Evolutionary conservation across 495 filamentous ascomycete species (phyloP).

Genomic region (Neurospora sp.): DNA sequence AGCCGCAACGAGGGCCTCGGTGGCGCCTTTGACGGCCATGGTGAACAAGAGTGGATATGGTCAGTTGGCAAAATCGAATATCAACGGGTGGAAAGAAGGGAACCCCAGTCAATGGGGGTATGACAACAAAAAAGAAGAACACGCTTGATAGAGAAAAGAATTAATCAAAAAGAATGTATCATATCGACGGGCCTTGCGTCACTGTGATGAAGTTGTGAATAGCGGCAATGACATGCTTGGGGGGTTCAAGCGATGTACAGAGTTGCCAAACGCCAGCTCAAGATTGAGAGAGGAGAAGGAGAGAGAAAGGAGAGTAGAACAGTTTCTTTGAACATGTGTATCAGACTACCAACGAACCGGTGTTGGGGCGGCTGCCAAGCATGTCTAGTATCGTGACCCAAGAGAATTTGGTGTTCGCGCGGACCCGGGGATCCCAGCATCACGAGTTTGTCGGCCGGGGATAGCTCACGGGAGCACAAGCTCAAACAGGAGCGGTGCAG

Average conservation of each 20-base stretch:
- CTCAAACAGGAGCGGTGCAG: slow-evolving; percentile 25
- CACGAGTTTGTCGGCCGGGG: slow-evolving; percentile 7
- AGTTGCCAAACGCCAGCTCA: slow-evolving; percentile 13
- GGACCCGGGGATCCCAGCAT: slow-evolving; percentile 1
- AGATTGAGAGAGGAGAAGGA: slow-evolving; percentile 10
- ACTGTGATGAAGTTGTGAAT: slow-evolving; percentile 19
- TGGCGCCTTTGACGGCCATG: slow-evolving; percentile 37
- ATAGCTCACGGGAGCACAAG: slow-evolving; percentile 16
- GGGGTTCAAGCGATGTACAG: slow-evolving; percentile 13
- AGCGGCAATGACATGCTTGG: slow-evolving; percentile 13
- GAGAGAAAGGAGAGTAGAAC: slow-evolving; percentile 1
- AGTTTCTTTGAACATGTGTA: background rate
- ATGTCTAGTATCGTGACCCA: background rate
- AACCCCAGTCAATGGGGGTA: slow-evolving; percentile 47
- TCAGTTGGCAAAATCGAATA: slow-evolving; percentile 8
- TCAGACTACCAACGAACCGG: background rate
- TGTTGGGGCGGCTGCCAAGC: background rate
- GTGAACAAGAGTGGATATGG: slow-evolving; percentile 16
- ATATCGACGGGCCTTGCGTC: slow-evolving; percentile 16
- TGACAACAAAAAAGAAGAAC: slow-evolving; percentile 8
- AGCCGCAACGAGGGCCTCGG: slow-evolving; percentile 41
- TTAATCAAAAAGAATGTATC: slow-evolving; percentile 20
- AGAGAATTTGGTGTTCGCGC: background rate
- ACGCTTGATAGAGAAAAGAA: slow-evolving; percentile 4
- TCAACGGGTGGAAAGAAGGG: slow-evolving; percentile 19